Percentiles rank a stretch among this genome's conserved stretches.
Conservation (phyloP, 2,329 filamentous ascomycete species). For the Onygenales sp. region DNA sequence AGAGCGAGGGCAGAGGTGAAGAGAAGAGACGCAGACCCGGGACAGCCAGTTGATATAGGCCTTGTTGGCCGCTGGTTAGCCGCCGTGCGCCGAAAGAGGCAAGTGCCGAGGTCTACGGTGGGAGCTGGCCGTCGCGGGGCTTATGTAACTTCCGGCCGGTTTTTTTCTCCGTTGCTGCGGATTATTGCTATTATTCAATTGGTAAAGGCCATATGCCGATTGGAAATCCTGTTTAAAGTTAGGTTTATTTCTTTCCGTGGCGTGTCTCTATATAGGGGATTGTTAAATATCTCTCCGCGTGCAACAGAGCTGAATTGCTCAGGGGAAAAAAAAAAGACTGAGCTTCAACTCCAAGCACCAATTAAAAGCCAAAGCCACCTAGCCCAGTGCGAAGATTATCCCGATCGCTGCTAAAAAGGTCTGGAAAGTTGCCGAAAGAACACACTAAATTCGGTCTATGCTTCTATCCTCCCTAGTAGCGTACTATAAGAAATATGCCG, state of each 20-base stretch:
- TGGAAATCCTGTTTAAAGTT: background rate
- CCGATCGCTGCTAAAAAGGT: background rate
- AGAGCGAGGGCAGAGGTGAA: background rate
- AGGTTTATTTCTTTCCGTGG: background rate
- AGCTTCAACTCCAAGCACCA: background rate
- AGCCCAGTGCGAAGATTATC: background rate
- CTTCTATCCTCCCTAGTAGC: background rate
- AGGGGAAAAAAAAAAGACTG: background rate
- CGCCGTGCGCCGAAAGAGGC: background rate
- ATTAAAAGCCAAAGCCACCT: background rate
- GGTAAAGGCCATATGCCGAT: background rate
- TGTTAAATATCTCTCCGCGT: background rate
- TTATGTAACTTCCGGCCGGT: background rate
- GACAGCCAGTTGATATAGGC: background rate
- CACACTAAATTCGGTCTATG: background rate
- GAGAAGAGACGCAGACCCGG: background rate
- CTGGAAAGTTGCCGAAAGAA: background rate
- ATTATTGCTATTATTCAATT: background rate
- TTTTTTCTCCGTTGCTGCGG: too few relatives aligned
- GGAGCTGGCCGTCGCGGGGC: background rate
- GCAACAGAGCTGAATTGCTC: background rate
- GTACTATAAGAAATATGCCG: background rate
- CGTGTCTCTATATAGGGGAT: background rate
- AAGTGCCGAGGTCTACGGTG: conserved; percentile 2
- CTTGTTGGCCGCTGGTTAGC: background rate